Evolutionary conservation across 495 filamentous ascomycete species (phyloP).

Genomic region (Penicillium atrosanguineum): DNA sequence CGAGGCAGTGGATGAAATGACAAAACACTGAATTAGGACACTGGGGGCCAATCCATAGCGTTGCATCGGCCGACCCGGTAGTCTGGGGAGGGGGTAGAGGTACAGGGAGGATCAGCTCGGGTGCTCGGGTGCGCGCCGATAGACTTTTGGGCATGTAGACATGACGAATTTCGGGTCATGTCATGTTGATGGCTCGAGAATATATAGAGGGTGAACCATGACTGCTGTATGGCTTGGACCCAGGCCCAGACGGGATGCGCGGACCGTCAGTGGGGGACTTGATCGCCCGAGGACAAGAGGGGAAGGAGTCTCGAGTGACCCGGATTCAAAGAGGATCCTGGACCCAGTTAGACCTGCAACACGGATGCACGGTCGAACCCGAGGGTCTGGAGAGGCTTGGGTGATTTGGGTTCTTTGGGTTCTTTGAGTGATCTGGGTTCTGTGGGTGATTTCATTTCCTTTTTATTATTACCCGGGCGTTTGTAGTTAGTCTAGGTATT

Average conservation of each 20-base stretch:
- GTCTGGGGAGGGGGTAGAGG: constrained; percentile 9
- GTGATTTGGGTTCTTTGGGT: too few relatives aligned
- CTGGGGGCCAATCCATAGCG: not conserved
- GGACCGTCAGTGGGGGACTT: not conserved
- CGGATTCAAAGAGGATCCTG: not conserved
- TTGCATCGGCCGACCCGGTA: constrained; percentile 10
- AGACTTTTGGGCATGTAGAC: too few relatives aligned
- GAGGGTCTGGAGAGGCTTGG: not conserved
- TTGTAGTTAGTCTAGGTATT: too few relatives aligned
- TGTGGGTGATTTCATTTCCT: too few relatives aligned
- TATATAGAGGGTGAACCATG: not conserved
- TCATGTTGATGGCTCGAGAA: not conserved
- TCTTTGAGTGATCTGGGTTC: too few relatives aligned
- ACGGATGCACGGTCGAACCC: not conserved
- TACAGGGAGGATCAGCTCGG: not conserved
- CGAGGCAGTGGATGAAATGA: not conserved
- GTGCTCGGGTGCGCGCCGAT: not conserved
- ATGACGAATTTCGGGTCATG: too few relatives aligned
- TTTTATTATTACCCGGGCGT: too few relatives aligned
- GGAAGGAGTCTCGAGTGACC: not conserved
- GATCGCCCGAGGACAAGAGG: not conserved
- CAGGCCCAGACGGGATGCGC: not conserved
- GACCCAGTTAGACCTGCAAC: not conserved
- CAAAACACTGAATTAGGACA: not conserved
- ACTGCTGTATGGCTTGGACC: not conserved